A percentile compares a stretch with the other conserved stretches of the same genome.
phyloP scores from a whole-genome alignment of 306 rosid species.

The Crotalaria pallida region DNA sequence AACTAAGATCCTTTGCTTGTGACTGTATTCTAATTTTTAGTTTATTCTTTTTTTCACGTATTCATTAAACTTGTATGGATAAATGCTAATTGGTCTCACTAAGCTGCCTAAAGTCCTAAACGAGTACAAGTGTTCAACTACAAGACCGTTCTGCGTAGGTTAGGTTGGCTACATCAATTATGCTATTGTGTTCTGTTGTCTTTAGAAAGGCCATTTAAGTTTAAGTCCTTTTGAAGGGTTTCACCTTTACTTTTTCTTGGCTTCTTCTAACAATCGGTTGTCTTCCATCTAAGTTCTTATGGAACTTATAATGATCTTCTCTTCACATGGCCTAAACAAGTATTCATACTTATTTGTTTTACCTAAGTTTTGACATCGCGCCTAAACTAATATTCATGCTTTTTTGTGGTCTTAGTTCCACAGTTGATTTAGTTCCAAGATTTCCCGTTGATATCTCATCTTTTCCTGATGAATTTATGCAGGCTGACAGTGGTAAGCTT shows the following conservation, averaged over 20 bases:
- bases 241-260: too few species aligned
- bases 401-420: not conserved
- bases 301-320: too few species aligned
- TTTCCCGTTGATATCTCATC: not conserved
- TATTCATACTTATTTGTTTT: not conserved
- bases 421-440: not conserved
- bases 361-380: not conserved
- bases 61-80: not conserved
- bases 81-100: too few species aligned
- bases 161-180: too few species aligned
- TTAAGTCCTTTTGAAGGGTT: too few species aligned
- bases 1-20: not conserved
- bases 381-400: not conserved
- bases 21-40: not conserved
- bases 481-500: constrained; percentile 65
- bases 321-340: not conserved
- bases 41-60: not conserved
- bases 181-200: too few species aligned
- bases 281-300: too few species aligned
- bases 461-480: constrained; percentile 21
- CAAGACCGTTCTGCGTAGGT: too few species aligned
- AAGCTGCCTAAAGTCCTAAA: too few species aligned
- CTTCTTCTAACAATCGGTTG: too few species aligned
- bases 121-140: too few species aligned
- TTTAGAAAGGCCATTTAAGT: too few species aligned